Base-by-base conservation (phyloP, 139 green algal genomes). In the Haematococcus sp. region DNA sequence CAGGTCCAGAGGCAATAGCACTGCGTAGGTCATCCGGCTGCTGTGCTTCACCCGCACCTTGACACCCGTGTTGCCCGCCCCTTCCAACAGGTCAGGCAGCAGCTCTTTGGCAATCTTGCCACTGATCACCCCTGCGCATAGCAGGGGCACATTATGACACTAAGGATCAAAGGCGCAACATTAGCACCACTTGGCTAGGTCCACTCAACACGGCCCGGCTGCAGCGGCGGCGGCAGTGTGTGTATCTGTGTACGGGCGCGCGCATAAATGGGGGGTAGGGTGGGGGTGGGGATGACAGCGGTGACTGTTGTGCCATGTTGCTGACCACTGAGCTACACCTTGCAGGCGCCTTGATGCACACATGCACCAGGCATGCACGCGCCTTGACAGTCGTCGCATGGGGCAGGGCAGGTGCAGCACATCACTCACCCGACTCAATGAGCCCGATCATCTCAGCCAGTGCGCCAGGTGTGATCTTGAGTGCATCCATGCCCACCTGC, bases 101-200 rank as follows among this genome's bases (percentile, higher is more conserved):
- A 98, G 71, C 60, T 98, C 89, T 79, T 99, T 99, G 32, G 83
- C 95, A 68, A 99, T 98, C 85, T 98, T 98, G 75, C 95, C 95
- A 73, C 87, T 95, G 81, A 99, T 98, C 28, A 81, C 86, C 59
- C 84, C 87, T 72, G 66, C n/a, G n/a, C n/a, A n/a, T n/a, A n/a
- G n/a, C n/a, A n/a, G n/a, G n/a, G n/a, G n/a, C 23, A 34, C 4
- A 4, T 43, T n/a, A 65, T 34, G 58, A 65, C n/a, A 65, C 9
- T 23, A 3, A 43, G 17, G 5, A 27, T 17, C 17, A 61, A n/a
- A n/a, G n/a, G n/a, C n/a, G 54, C 17, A 61, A 61, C 27, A 27
- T 11, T 5, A 25, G 27, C 5, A 5, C 16, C 11, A 67, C 59
- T 46, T 4, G 59, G 4, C 28, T 44, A 27, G 19, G 44, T 71